Percentiles rank a stretch among this genome's conserved stretches.
Conservation (phyloP, 768 basidiomycete genomes). For the Neoboletus magnificus region DNA sequence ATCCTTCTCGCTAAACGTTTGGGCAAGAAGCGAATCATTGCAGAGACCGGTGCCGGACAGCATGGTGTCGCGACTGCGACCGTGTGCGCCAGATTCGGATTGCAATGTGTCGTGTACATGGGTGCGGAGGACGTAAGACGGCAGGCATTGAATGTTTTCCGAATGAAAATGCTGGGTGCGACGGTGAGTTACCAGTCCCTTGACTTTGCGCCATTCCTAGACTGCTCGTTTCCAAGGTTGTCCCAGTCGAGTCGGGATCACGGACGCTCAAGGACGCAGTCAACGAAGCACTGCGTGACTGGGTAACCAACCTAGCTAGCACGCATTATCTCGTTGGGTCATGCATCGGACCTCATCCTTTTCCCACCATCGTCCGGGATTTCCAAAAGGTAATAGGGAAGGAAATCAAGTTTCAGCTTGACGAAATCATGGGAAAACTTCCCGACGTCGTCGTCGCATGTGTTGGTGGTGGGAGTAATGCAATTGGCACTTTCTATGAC, state of each 20-base stretch:
- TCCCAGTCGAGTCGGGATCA: conserved; percentile 92
- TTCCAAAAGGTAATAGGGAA: conserved; percentile 94
- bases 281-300: conserved; percentile 97
- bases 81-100: conserved; percentile 92
- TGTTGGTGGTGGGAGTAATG: conserved; percentile 96
- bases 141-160: conserved; percentile 96
- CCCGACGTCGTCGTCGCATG: conserved; percentile 95
- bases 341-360: conserved; percentile 96
- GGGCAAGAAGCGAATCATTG: conserved; percentile 96
- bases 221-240: conserved; percentile 53
- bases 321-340: conserved; percentile 98
- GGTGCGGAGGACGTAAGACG: conserved; percentile 95
- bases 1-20: conserved; percentile 91
- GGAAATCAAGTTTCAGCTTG: conserved; percentile 89
- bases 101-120: conserved; percentile 98
- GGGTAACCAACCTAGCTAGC: conserved; percentile 92
- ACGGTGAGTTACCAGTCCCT: conserved; percentile 46
- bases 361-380: conserved; percentile 98
- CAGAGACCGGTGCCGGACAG: conserved; percentile 98
- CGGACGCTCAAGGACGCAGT: conserved; percentile 97
- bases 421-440: conserved; percentile 71
- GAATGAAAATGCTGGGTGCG: conserved; percentile 95
- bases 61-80: conserved; percentile 99
- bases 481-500: conserved; percentile 96
- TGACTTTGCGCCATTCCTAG: not conserved